Base-by-base conservation (phyloP, 768 basidiomycete genomes). In the Tylopilus felleus region DNA sequence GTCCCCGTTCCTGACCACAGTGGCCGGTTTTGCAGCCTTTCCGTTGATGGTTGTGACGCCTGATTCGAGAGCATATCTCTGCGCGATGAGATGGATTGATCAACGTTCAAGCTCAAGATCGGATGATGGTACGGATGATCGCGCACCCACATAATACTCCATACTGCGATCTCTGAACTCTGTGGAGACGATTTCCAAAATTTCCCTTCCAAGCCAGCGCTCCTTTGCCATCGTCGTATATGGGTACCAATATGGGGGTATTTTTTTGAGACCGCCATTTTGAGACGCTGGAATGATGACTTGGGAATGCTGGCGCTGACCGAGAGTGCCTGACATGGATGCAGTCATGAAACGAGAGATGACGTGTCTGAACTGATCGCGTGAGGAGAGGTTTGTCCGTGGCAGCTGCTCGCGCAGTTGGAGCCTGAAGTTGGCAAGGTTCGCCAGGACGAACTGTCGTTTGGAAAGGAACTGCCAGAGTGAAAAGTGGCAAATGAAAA, bases 21-120 rank as follows among this genome's bases (percentile, higher is more conserved):
- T 88, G 51, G 88, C 83, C 6, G 91, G 86, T 28, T 76, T 79
- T 3, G 93, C 93, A n/a, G 85, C 74, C 46, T 83, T 80, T n/a
- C 93, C 94, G 64, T 99, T 98, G 53, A 99, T 81, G 8, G 90
- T 93, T 9, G 93, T 95, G n/a, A 96, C 90, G 2, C 96, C 96
- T 3, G 93, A 90, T 61, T 93, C 85, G n/a, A 97, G 73, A 1
- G 85, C 85, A 58, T 84, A 86, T 59, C 78, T 71, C 84, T 87
- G 52, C 28, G 13, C 0, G 46, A n/a, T n/a, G n/a, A 27, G 14
- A 21, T n/a, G 28, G 47, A 27, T 29, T 17, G 0, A 55, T 53
- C 42, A 45, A 14, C n/a, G n/a, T n/a, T n/a, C n/a, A 39, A 52
- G 14, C 52, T 29, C 16, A 6, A 17, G 52, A 52, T 55, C 40